phyloP scores from a whole-genome alignment of 345 rosid species.

The Reutealis trisperma region DNA sequence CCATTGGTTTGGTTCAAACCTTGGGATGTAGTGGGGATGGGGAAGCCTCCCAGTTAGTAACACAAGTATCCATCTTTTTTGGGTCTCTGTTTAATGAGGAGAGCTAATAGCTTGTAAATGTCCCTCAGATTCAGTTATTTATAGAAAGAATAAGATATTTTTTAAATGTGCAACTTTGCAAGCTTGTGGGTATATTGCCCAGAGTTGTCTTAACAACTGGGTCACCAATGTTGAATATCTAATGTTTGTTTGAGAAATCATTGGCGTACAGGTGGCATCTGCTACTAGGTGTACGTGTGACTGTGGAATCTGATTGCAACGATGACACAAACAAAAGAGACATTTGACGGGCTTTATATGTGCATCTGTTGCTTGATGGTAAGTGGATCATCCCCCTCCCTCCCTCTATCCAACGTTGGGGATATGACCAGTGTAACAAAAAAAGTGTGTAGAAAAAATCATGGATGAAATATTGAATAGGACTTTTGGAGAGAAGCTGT shows the following conservation, averaged over 20 bases:
- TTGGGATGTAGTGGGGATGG: conserved; percentile 18
- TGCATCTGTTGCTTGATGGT: not conserved
- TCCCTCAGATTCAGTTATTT: conserved; percentile 26
- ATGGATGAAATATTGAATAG: too few relatives aligned
- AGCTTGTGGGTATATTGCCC: not conserved
- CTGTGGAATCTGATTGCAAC: not conserved
- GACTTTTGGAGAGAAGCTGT: too few relatives aligned
- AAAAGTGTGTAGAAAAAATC: too few relatives aligned
- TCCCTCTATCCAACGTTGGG: too few relatives aligned
- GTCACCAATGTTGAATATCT: not conserved
- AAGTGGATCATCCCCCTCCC: not conserved
- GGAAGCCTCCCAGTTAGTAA: conserved; percentile 15
- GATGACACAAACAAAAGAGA: not conserved
- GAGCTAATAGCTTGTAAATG: conserved; percentile 45
- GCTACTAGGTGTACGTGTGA: not conserved
- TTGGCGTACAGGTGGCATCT: not conserved
- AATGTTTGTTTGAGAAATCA: not conserved
- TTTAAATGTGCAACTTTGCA: not conserved
- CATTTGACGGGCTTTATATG: not conserved
- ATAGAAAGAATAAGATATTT: conserved; percentile 16
- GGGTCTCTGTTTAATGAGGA: conserved; percentile 32
- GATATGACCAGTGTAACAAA: too few relatives aligned
- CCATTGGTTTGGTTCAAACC: conserved; percentile 21
- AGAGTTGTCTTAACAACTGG: not conserved
- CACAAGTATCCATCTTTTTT: conserved; percentile 21